These are phyloP conservation scores for Lecanicillium sp. DNA, from an alignment of 2,329 filamentous ascomycete genomes.

Conservation along the genomic window DNA sequence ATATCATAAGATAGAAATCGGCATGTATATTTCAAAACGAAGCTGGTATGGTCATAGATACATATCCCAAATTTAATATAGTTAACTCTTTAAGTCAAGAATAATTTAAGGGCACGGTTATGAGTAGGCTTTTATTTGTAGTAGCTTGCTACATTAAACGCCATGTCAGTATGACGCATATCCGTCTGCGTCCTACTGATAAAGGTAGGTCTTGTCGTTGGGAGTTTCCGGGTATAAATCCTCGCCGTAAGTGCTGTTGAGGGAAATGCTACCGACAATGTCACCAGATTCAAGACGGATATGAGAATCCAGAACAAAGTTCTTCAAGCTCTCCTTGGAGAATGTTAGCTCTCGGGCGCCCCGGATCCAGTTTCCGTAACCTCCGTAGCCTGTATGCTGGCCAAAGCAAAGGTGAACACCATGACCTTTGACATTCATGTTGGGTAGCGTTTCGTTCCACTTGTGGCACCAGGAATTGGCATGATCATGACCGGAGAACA, in stretches of 20 bases:
- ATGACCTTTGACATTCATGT: constrained; percentile 19
- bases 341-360: constrained; percentile 37
- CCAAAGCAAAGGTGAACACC: constrained; percentile 43
- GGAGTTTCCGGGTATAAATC: constrained; percentile 42
- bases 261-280: constrained; percentile 39
- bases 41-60: no score
- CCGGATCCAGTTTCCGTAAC: constrained; percentile 54
- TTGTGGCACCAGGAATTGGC: constrained; percentile 44
- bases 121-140: no score
- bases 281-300: constrained; percentile 48
- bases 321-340: constrained; percentile 32
- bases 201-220: constrained; percentile 22
- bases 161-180: no score
- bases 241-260: constrained; percentile 50
- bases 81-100: no score
- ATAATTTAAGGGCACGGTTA: no score
- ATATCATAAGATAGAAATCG: no score
- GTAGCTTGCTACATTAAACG: no score
- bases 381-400: constrained; percentile 58
- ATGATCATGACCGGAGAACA: constrained; percentile 58
- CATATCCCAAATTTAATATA: no score
- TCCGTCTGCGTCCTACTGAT: no score
- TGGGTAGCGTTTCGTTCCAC: constrained; percentile 24
- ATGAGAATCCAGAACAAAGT: constrained; percentile 46
- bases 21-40: no score